Percentiles rank a stretch among this genome's conserved stretches.
Conservation (phyloP, 257 asterid species). For the Penstemon barbatus region DNA sequence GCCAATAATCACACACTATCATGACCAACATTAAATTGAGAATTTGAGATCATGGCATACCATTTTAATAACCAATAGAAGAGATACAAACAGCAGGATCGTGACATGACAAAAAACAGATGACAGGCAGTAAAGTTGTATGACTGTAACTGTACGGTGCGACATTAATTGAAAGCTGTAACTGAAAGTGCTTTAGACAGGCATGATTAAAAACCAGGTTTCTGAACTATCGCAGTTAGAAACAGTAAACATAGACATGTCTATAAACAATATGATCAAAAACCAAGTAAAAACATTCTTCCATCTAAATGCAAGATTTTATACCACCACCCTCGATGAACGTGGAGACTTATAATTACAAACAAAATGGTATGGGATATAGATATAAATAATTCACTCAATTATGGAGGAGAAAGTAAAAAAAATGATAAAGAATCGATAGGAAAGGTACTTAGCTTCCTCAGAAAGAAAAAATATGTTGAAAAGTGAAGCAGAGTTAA, state of each 20-base stretch:
- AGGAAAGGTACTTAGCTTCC: neutral
- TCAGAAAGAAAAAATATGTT: neutral
- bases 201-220: neutral
- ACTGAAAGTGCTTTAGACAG: neutral
- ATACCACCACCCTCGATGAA: neutral
- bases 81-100: neutral
- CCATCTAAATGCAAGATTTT: neutral
- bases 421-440: neutral
- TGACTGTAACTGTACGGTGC: neutral
- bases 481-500: neutral
- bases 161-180: neutral
- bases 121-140: neutral
- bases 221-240: neutral
- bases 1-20: slow-evolving; percentile 4
- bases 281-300: neutral
- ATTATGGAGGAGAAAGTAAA: slow-evolving; percentile 11
- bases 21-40: neutral
- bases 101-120: neutral
- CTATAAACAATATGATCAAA: neutral
- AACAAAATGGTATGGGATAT: no score
- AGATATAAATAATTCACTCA: neutral
- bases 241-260: neutral
- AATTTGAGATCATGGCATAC: neutral
- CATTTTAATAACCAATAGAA: slow-evolving; percentile 2
- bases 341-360: no score